phyloP scores from a whole-genome alignment of 1,284 basidiomycete species.

The Volvariella volvacea region DNA sequence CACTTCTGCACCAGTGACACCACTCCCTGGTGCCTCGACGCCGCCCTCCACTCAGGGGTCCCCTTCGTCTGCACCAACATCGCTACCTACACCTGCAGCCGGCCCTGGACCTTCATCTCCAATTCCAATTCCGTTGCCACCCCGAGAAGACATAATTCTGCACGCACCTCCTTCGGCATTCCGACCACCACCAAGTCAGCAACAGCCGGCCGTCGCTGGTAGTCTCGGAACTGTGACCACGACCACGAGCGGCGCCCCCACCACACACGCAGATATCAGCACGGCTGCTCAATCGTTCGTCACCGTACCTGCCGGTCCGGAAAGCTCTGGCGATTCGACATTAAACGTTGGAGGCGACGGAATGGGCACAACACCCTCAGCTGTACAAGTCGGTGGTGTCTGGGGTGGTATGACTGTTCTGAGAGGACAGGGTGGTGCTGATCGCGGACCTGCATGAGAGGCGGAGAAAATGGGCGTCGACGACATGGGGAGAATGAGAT shows the following conservation, averaged over 20 bases:
- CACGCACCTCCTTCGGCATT: slow-evolving; percentile 10
- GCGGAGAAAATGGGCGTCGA: no score
- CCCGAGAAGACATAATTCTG: slow-evolving; percentile 3
- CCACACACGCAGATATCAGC: slow-evolving; percentile 54
- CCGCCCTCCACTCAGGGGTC: no score
- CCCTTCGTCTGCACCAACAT: no score
- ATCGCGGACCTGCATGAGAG: no score
- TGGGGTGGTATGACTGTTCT: no score
- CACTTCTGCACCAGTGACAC: no score
- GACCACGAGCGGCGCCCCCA: slow-evolving; percentile 13
- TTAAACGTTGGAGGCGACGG: not conserved
- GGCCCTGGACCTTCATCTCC: not conserved
- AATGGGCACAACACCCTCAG: not conserved
- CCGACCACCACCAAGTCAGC: not conserved
- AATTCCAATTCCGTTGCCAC: slow-evolving; percentile 3
- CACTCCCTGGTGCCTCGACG: no score
- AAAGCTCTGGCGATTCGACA: slow-evolving; percentile 27
- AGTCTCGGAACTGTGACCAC: not conserved
- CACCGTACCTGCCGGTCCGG: slow-evolving; percentile 52
- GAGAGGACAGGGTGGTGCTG: no score
- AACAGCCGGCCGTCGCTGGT: not conserved
- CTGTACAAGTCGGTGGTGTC: no score
- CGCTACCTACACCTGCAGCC: no score
- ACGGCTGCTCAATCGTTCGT: slow-evolving; percentile 63
- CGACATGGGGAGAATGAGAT: no score